Base-by-base conservation (phyloP, 768 basidiomycete genomes). In the Tremella yokohamensis region DNA sequence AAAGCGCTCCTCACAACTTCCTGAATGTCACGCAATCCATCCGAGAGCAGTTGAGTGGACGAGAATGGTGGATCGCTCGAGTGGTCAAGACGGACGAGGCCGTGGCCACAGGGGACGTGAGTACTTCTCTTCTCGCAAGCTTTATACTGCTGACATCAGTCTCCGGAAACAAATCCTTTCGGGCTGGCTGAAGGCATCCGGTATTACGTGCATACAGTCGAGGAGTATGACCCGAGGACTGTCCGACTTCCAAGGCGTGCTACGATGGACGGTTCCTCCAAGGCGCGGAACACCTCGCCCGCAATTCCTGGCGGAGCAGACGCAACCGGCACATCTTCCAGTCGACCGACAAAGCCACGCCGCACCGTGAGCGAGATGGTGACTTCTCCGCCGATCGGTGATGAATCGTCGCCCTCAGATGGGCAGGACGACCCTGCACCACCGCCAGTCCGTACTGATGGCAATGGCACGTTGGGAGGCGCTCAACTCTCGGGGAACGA, bases 1-100 rank as follows among this genome's bases (percentile, higher is more conserved):
- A 97, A 8, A 91, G 89, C 11, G 94, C 93, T 78, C 96, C 96
- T 49, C 94, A 98, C 77, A 93, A 97, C 77, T 99, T 99, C 80
- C 83, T 99, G 37, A 85, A 90, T 73, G 88, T 90, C 3, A 88
- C 86, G 1, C 88, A 86, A 1, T 85, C 87, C 65, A 81, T 97
- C 47, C 88, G 85, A 19, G 92, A 96, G 68, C 89, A 92, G 73
- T 80, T 96, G 59, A 89, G 88, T 79, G 85, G 84, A 13, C 82
- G 92, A 34, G 94, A 97, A 78, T 97, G 74, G 62, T 66, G 74
- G 34, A 72, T 76, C 26, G 75, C 71, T 7, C 62, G 75, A 49
- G 72, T 76, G 15, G 54, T 64, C 19, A 65, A 61, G 49, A 72
- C 73, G 1, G 71, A 76, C 34, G 75, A 74, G 52, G 69, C 68